Evolutionary conservation across 2,329 filamentous ascomycete species (phyloP).

Genomic region (Lecanosticta acicola): DNA sequence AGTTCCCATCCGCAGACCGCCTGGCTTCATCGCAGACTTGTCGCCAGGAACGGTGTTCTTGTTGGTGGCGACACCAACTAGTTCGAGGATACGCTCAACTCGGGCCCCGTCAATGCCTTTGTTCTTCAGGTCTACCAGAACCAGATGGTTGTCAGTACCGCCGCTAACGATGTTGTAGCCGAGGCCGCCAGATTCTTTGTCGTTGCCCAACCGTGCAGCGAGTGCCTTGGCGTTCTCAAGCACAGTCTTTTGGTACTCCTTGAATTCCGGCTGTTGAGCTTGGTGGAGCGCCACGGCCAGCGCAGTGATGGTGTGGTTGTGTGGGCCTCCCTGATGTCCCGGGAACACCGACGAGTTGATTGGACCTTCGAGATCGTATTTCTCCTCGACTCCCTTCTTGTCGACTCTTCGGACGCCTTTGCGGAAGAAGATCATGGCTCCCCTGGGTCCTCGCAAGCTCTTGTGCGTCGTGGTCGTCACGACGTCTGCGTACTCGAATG

Average conservation of each 20-base stretch:
- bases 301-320: conserved; percentile 99
- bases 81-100: conserved; percentile 91
- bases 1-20: conserved; percentile 90
- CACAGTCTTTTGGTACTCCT: conserved; percentile 87
- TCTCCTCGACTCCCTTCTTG: conserved; percentile 63
- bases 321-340: conserved; percentile 94
- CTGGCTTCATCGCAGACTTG: conserved; percentile 91
- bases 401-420: conserved; percentile 90
- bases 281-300: conserved; percentile 93
- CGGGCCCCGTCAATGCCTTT: conserved; percentile 79
- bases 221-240: conserved; percentile 75
- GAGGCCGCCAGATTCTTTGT: neutral
- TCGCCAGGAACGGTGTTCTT: conserved; percentile 98
- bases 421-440: conserved; percentile 99
- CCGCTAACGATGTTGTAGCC: conserved; percentile 93
- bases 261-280: conserved; percentile 84
- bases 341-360: conserved; percentile 99
- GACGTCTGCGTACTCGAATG: conserved; percentile 87
- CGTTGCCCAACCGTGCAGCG: neutral
- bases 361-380: conserved; percentile 89
- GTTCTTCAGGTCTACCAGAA: conserved; percentile 87
- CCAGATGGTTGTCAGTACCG: conserved; percentile 96
- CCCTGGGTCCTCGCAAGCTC: conserved; percentile 92
- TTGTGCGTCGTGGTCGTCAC: conserved; percentile 99
- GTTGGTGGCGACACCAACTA: conserved; percentile 99